A percentile compares a stretch with the other conserved stretches of the same genome.
Evolutionary conservation across 169 alveolate species (phyloP).

Genomic region (Fabrea salina): DNA sequence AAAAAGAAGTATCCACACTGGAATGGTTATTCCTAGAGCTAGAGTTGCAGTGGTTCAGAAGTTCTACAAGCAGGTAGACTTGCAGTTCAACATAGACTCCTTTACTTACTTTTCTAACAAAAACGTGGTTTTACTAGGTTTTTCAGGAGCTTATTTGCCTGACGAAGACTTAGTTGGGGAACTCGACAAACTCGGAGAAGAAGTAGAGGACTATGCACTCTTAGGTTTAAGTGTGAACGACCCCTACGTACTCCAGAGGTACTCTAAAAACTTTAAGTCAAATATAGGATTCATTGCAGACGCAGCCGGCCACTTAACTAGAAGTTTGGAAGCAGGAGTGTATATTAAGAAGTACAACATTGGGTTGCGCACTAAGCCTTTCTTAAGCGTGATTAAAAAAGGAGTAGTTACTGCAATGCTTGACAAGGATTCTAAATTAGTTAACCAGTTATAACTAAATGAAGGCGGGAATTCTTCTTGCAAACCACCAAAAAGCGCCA

Average conservation of each 20-base stretch:
- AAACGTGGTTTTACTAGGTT: conserved; percentile 36
- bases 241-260: conserved; percentile 37
- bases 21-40: too few species aligned
- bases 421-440: too few species aligned
- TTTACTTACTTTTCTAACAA: conserved; percentile 16
- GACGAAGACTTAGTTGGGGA: conserved; percentile 28
- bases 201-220: conserved; percentile 13
- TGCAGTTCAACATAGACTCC: conserved; percentile 29
- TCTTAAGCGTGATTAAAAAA: conserved; percentile 34
- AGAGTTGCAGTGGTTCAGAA: too few species aligned
- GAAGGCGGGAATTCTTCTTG: too few species aligned
- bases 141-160: conserved; percentile 52
- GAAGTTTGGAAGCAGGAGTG: conserved; percentile 31
- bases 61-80: too few species aligned
- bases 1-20: too few species aligned
- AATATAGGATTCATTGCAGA: conserved; percentile 33
- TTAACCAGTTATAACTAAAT: too few species aligned
- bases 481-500: not conserved
- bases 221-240: conserved; percentile 41
- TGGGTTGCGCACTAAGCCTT: conserved; percentile 35
- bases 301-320: conserved; percentile 36
- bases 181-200: not conserved
- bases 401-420: not conserved
- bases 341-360: conserved; percentile 10
- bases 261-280: conserved; percentile 1